Percentiles rank a stretch among this genome's conserved stretches.
These are phyloP conservation scores for Hymenoscyphus albidus DNA, from an alignment of 2,329 filamentous ascomycete species.

Conservation along the genomic window DNA sequence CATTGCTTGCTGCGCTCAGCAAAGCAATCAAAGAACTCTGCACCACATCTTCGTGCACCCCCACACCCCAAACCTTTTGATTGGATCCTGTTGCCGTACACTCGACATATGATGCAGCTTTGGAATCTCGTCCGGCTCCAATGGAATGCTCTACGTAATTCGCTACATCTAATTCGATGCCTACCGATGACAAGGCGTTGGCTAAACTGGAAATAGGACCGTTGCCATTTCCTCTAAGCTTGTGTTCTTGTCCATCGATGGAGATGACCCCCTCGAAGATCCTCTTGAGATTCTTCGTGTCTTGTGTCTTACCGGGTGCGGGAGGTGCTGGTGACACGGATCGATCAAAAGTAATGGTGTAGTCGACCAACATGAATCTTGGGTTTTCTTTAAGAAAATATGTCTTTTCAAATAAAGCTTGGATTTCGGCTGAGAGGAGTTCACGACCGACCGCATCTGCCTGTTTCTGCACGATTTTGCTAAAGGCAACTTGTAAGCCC, in stretches of 20 bases:
- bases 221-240: slow-evolving; percentile 76
- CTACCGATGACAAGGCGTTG: slow-evolving; percentile 71
- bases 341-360: slow-evolving; percentile 83
- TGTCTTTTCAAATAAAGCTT: slow-evolving; percentile 78
- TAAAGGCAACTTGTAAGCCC: slow-evolving; percentile 87
- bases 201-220: slow-evolving; percentile 88
- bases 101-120: slow-evolving; percentile 94
- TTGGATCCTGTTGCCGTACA: slow-evolving; percentile 66
- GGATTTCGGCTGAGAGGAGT: slow-evolving; percentile 78
- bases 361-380: slow-evolving; percentile 83
- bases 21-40: slow-evolving; percentile 85
- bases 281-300: slow-evolving; percentile 73
- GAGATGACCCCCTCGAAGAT: slow-evolving; percentile 81
- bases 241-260: slow-evolving; percentile 76
- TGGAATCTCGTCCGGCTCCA: slow-evolving; percentile 73
- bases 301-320: slow-evolving; percentile 65
- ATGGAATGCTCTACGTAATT: slow-evolving; percentile 98
- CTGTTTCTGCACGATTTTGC: slow-evolving; percentile 75
- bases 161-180: slow-evolving; percentile 82
- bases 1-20: slow-evolving; percentile 78
- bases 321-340: slow-evolving; percentile 69
- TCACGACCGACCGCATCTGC: slow-evolving; percentile 81
- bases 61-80: slow-evolving; percentile 82
- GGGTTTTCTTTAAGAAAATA: slow-evolving; percentile 84
- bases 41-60: slow-evolving; percentile 88